Evolutionary conservation across 2,329 filamentous ascomycete genomes (phyloP).

Genomic region (Pseudonectria buxi): DNA sequence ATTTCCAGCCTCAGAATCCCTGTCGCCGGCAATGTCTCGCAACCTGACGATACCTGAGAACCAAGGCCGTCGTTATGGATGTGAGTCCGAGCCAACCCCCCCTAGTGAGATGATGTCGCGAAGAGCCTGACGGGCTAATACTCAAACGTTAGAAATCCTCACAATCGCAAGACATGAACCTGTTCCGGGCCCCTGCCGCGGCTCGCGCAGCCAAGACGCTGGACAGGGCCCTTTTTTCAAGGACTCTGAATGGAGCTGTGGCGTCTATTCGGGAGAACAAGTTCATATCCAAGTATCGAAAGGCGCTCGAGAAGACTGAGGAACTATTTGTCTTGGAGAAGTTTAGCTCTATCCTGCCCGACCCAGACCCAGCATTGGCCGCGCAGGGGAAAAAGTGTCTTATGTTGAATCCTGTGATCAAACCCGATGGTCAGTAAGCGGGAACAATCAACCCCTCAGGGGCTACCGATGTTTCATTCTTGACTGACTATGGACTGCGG

Average conservation of each 20-base stretch:
- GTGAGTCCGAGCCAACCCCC: conserved; percentile 17
- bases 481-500: conserved; percentile 6
- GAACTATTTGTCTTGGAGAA: conserved; percentile 62
- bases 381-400: conserved; percentile 55
- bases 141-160: conserved; percentile 18
- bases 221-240: conserved; percentile 77
- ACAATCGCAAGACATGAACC: conserved; percentile 39
- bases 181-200: conserved; percentile 67
- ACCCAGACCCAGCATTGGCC: conserved; percentile 51
- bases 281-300: conserved; percentile 66
- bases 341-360: conserved; percentile 54
- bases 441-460: neutral
- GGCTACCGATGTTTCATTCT: neutral
- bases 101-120: neutral
- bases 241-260: conserved; percentile 68
- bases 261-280: conserved; percentile 70
- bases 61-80: conserved; percentile 24
- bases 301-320: conserved; percentile 54
- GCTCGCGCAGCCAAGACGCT: conserved; percentile 73
- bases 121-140: conserved; percentile 1
- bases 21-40: conserved; percentile 15
- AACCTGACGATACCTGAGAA: conserved; percentile 15
- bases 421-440: conserved; percentile 38
- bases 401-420: conserved; percentile 51
- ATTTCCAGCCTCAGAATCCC: conserved; percentile 4